Conservation (phyloP, 768 basidiomycete species). For the Fistulinella prunicolor region DNA sequence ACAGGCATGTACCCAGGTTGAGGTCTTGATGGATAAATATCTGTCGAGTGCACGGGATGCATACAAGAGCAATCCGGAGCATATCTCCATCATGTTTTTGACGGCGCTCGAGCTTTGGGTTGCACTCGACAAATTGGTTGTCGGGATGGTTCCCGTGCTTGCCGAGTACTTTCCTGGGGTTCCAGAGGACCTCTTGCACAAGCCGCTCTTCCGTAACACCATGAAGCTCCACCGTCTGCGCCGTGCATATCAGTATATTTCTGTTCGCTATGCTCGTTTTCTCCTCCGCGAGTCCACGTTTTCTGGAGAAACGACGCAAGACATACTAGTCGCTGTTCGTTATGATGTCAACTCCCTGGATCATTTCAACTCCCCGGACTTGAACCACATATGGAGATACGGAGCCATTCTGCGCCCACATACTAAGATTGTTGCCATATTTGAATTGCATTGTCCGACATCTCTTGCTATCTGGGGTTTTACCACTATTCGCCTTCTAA, state of each 20-base stretch:
- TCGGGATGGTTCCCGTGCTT: not conserved
- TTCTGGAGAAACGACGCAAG: slow-evolving; percentile 7
- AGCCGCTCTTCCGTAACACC: slow-evolving; percentile 22
- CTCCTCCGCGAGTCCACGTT: slow-evolving; percentile 31
- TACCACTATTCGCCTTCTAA: not conserved
- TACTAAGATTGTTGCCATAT: not conserved
- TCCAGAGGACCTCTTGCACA: slow-evolving; percentile 23
- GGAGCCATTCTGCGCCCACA: not conserved
- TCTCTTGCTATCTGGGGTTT: not conserved
- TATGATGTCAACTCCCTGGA: slow-evolving; percentile 26
- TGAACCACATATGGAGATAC: not conserved
- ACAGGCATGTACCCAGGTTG: slow-evolving; percentile 4
- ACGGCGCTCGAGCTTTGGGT: slow-evolving; percentile 32
- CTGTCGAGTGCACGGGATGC: slow-evolving; percentile 16
- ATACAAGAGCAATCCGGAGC: slow-evolving; percentile 35
- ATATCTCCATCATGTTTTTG: slow-evolving; percentile 40
- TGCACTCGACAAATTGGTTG: slow-evolving; percentile 25
- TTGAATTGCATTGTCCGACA: not conserved
- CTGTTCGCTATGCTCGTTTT: slow-evolving; percentile 21
- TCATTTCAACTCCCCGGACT: not conserved
- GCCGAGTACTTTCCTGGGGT: not conserved
- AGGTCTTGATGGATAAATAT: slow-evolving; percentile 24
- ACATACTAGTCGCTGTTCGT: slow-evolving; percentile 33
- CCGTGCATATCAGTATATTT: not conserved
- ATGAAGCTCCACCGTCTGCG: not conserved